Percentiles rank a stretch among this genome's conserved stretches.
Conservation (phyloP, 495 filamentous ascomycete species). For the Recurvomyces mirabilis region DNA sequence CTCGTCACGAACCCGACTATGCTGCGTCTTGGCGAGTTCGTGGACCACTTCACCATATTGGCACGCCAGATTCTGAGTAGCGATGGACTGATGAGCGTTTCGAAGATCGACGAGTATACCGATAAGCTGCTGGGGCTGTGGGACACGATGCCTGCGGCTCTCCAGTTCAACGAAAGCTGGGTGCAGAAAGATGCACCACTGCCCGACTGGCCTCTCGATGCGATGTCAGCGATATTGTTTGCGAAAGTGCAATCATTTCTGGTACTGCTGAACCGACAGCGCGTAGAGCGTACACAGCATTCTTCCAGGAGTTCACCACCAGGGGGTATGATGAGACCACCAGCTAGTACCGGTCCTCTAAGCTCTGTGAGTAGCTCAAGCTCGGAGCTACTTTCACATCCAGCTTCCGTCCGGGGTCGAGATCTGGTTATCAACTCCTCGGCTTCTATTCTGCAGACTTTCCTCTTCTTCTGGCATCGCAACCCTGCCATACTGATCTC, state of each 20-base stretch:
- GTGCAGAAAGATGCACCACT: slow-evolving; percentile 28
- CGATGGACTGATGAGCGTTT: slow-evolving; percentile 28
- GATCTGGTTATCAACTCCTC: slow-evolving; percentile 34
- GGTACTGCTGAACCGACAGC: slow-evolving; percentile 38
- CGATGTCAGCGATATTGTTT: slow-evolving; percentile 34
- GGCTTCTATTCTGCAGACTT: slow-evolving; percentile 31
- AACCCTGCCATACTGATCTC: slow-evolving; percentile 35
- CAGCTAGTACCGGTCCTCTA: slow-evolving; percentile 5
- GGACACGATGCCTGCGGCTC: slow-evolving; percentile 34
- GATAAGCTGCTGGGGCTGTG: slow-evolving; percentile 31
- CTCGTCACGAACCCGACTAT: slow-evolving; percentile 31
- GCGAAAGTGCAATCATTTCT: slow-evolving; percentile 37
- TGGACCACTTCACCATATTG: slow-evolving; percentile 36
- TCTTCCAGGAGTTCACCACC: slow-evolving; percentile 17
- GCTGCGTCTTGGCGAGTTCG: slow-evolving; percentile 33
- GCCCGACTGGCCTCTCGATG: slow-evolving; percentile 37
- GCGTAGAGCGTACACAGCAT: slow-evolving; percentile 23
- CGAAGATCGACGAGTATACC: slow-evolving; percentile 37
- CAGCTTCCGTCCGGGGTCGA: slow-evolving; percentile 29
- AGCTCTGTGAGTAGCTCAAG: neutral
- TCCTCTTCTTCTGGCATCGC: slow-evolving; percentile 35
- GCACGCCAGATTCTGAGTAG: slow-evolving; percentile 36
- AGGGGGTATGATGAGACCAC: neutral
- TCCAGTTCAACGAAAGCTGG: slow-evolving; percentile 39
- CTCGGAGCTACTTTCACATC: slow-evolving; percentile 4